Conservation (phyloP, 257 asterid species). For the Nicotiana attenuata region DNA sequence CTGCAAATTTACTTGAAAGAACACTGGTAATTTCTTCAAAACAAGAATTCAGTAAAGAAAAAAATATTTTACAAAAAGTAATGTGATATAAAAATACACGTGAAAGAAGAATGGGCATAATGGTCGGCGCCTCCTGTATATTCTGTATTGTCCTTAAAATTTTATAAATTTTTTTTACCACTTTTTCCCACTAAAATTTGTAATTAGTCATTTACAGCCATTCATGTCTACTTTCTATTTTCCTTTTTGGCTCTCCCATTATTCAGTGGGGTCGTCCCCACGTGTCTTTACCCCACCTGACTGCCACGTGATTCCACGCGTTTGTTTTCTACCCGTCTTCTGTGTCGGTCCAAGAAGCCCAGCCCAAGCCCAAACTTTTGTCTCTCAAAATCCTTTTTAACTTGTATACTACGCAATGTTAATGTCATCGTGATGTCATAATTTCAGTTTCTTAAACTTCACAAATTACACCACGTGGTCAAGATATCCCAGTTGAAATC, state of each 20-base stretch:
- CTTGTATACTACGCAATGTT: not conserved
- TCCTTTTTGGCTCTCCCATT: not conserved
- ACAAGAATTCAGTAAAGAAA: not conserved
- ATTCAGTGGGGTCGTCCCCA: not conserved
- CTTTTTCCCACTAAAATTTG: constrained; percentile 1
- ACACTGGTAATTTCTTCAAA: not conserved
- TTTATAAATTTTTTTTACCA: not conserved
- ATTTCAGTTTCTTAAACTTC: not conserved
- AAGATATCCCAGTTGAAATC: not conserved
- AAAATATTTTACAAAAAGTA: not conserved
- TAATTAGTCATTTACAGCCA: not conserved
- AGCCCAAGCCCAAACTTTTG: not conserved
- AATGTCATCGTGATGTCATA: constrained; percentile 30
- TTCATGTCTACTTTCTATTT: not conserved
- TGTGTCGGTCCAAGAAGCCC: not conserved
- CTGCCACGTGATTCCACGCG: constrained; percentile 26
- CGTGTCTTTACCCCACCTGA: constrained; percentile 12
- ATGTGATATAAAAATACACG: not conserved
- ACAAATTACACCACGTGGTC: not conserved
- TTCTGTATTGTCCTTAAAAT: not conserved
- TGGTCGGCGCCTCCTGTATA: constrained; percentile 5
- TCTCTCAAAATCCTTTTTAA: not conserved
- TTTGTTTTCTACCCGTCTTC: not conserved
- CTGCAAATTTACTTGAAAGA: not conserved
- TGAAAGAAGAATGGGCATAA: not conserved